phyloP scores from a whole-genome alignment of 441 rosid genomes.

The Arabidopsis hybrid region DNA sequence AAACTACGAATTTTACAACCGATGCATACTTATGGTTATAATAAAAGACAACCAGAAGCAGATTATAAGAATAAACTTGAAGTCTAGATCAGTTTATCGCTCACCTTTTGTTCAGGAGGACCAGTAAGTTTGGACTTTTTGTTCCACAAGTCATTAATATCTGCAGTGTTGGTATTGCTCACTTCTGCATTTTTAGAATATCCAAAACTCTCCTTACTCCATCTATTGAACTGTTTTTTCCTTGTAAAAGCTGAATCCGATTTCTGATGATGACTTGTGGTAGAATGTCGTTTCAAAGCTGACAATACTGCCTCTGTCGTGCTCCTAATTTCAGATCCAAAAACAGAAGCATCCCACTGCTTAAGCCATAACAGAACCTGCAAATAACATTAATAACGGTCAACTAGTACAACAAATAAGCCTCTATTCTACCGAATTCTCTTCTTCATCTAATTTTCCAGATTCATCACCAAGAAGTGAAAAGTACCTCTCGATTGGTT shows the following conservation, averaged over 20 bases:
- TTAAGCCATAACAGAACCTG: conserved; percentile 98
- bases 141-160: conserved; percentile 54
- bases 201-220: conserved; percentile 59
- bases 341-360: conserved; percentile 99
- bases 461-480: conserved; percentile 24
- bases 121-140: conserved; percentile 71
- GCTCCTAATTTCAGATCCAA: conserved; percentile 95
- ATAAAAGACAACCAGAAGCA: conserved; percentile 17
- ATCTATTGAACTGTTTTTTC: conserved; percentile 58
- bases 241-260: conserved; percentile 56
- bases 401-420: conserved; percentile 35
- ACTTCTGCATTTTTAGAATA: conserved; percentile 48
- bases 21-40: conserved; percentile 4
- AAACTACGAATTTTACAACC: conserved; percentile 26
- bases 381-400: conserved; percentile 33
- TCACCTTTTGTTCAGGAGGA: conserved; percentile 92
- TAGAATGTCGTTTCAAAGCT: conserved; percentile 89
- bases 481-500: conserved; percentile 91
- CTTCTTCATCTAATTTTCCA: conserved; percentile 3
- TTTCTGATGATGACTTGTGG: conserved; percentile 65
- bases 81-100: conserved; percentile 36
- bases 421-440: conserved; percentile 12
- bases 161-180: conserved; percentile 51
- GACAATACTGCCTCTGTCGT: conserved; percentile 90
- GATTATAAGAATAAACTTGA: conserved; percentile 1